A percentile compares a stretch with the other conserved stretches of the same genome.
Conservation (phyloP, 169 alveolate genomes). For the Plasmodium fragile region DNA sequence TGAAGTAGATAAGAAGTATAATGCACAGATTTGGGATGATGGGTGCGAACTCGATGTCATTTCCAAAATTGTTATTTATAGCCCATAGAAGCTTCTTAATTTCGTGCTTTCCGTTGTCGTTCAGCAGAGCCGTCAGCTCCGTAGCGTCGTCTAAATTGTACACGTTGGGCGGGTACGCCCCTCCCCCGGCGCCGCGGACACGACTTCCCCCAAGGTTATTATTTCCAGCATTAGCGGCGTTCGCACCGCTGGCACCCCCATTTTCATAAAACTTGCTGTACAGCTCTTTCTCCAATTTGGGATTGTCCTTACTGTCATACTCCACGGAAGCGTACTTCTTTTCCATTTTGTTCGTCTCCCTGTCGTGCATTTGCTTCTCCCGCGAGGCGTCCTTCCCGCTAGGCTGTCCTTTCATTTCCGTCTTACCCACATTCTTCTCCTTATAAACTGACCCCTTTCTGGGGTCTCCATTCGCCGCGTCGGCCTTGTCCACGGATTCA, state of each 20-base stretch:
- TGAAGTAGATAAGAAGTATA: constrained; percentile 79
- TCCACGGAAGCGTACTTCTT: background rate
- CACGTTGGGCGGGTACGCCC: constrained; percentile 52
- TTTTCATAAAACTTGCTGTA: constrained; percentile 61
- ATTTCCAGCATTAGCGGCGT: background rate
- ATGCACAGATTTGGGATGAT: constrained; percentile 84
- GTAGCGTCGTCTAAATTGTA: constrained; percentile 85
- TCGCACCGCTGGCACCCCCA: background rate
- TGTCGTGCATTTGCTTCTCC: background rate
- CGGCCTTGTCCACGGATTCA: background rate
- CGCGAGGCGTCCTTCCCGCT: background rate
- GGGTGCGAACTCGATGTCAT: constrained; percentile 85
- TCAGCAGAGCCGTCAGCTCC: constrained; percentile 79
- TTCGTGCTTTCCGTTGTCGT: constrained; percentile 81
- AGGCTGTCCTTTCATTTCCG: background rate
- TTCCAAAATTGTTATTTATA: constrained; percentile 80
- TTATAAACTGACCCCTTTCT: constrained; percentile 13
- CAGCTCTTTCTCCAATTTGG: constrained; percentile 29
- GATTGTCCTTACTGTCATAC: background rate
- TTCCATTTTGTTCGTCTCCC: background rate
- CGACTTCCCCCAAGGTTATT: background rate
- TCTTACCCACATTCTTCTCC: background rate
- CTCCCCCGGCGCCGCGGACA: background rate
- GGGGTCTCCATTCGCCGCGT: background rate
- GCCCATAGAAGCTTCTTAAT: constrained; percentile 85